Percentiles rank a stretch among this genome's conserved stretches.
These are phyloP conservation scores for Oehlia diaphana DNA, from an alignment of 192 early-diverging fungal genomes.

Conservation along the genomic window DNA sequence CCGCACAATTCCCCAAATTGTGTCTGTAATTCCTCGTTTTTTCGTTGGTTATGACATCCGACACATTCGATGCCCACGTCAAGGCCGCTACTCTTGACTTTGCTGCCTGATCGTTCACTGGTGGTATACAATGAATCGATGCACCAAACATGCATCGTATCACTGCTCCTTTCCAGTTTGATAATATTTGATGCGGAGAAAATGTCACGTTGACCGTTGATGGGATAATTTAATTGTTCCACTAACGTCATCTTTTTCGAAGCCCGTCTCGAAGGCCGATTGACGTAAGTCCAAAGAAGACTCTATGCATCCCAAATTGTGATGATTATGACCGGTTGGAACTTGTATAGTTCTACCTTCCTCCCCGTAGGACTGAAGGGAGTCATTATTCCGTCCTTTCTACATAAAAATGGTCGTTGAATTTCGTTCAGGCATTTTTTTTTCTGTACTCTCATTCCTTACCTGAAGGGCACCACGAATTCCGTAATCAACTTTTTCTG, in stretches of 20 bases:
- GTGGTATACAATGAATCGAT: neutral
- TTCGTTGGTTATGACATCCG: neutral
- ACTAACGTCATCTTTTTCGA: neutral
- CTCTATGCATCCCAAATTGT: too few relatives aligned
- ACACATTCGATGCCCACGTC: neutral
- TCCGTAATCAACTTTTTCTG: too few relatives aligned
- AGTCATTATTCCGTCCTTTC: too few relatives aligned
- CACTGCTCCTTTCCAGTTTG: slow-evolving; percentile 3
- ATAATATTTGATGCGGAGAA: neutral
- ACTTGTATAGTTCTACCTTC: too few relatives aligned
- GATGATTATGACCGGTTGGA: too few relatives aligned
- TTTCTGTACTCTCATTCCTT: too few relatives aligned
- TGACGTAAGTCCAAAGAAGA: neutral
- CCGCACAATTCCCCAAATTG: neutral
- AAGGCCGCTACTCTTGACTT: neutral
- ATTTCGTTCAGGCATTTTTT: too few relatives aligned
- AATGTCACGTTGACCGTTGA: slow-evolving; percentile 7
- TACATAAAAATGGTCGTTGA: too few relatives aligned
- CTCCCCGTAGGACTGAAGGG: neutral
- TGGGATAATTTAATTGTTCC: slow-evolving; percentile 2
- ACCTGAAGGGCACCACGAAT: too few relatives aligned
- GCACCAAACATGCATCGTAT: slow-evolving; percentile 10
- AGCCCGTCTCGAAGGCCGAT: too few relatives aligned
- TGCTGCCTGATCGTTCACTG: too few relatives aligned
- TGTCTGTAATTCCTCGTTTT: neutral